Base-by-base conservation (phyloP, 1,139 yeast species). In the Blastobotrys capitulatus region DNA sequence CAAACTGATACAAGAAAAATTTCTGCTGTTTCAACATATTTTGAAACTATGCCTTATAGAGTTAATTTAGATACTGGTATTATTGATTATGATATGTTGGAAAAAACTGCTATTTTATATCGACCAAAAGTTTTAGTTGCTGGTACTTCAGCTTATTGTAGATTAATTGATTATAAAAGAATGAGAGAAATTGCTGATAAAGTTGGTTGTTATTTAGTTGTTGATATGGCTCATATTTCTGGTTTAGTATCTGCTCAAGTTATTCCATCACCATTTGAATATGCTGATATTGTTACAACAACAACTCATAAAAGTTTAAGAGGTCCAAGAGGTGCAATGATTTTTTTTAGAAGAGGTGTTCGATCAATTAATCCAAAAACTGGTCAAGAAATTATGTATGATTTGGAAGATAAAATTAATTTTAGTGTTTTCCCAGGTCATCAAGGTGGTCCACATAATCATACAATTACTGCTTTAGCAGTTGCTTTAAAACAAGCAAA, bases 321-420 rank as follows among this genome's bases (percentile, higher is more conserved):
- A 76, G 97, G 97, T 42, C 97, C 97, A 70, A 86, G 97, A 78
- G 97, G 97, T 67, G 96, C 97, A 48, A 89, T 90, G 96, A 90
- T 90, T 67, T 90, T 90, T 76, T 90, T 80, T 78, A 86, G 97
- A 60, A 79, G 85, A 69, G 97, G 97, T 59, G 78, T 87, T 53
- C 82, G 92, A 76, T 82, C 82, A 65, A 82, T 83, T 54, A 83
- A 84, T 63, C 59, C 73, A 49, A 87, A 87, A 76, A 83, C 84
- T 64, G 97, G 97, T 60, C 86, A 87, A 73, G 95, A 88, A 72
- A 77, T 86, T 53, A 75, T 76, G 52, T 90, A 88, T 70, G 96
- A 89, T 56, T 79, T 90, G 65, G 97, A 90, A 66, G 81, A 79
- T 69, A 86, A 84, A 65, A 88, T 90, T 71, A 90, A 90, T 77